Base-by-base conservation (phyloP, 768 basidiomycete genomes). In the Xerocomus brunneocitrinus region DNA sequence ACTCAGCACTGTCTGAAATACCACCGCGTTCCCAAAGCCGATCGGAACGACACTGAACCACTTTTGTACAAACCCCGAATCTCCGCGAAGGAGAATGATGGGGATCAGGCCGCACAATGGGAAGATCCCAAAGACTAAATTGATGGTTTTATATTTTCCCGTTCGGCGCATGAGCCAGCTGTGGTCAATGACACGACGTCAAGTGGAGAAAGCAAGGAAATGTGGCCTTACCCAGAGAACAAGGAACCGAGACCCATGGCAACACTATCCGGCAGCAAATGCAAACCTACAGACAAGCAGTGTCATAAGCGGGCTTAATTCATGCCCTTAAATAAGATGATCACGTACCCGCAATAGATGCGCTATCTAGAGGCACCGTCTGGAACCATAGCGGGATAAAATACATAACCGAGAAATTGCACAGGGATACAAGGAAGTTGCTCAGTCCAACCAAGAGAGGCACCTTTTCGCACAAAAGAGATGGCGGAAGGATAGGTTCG, bases 311-410 rank as follows among this genome's bases (percentile, higher is more conserved):
- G 8, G 9, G 7, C 24, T 31, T 8, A 12, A 16, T 30, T 13
- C 19, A 10, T 39, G 7, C 7, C 6, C 8, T 3, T 19, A 19
- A 1, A 19, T 2, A 9, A 32, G 31, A 12, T 30, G 35, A n/a
- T 24, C 6, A 52, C 56, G 8, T 55, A 82, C 84, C 84, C 1
- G 85, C 84, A 5, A 76, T 82, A 9, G 85, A 81, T 22, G 87
- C 84, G 42, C 75, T 84, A 13, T 84, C 80, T 36, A 88, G 62
- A 64, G 80, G 73, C 2, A 91, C 89, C 0, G 84, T 89, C 66
- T 91, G 86, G 65, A 90, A 91, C 85, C 87, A 91, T 65, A 86
- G 79, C 3, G 89, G 89, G 65, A 83, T 79, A 67, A 84, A 89
- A 66, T 87, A 91, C 64, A 79, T 87, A 58, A 89, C 76, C 0